Evolutionary conservation across 2,329 filamentous ascomycete genomes (phyloP), one percentile per base, ranked within the genome.

Genomic region (Fusarium udum): DNA sequence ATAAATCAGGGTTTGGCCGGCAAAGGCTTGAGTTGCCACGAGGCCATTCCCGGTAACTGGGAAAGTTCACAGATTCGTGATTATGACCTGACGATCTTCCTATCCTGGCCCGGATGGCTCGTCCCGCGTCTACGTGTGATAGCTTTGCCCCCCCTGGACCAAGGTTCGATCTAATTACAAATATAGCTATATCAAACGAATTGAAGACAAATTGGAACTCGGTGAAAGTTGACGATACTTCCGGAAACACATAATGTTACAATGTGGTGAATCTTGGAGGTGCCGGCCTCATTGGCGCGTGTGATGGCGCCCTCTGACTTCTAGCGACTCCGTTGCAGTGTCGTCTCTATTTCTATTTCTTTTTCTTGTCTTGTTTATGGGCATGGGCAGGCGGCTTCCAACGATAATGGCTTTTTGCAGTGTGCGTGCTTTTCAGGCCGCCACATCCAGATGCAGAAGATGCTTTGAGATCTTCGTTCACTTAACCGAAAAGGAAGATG

Each of bases 21-120:
- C 66, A 64, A 73, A 56, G 66, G 56, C 61, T 68, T 56, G 48
- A 36, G 52, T 31, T 63, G 59, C 69, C 70, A 70, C 58, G 69
- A 75, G 61, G 49, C 56, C 72, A 67, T 70, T 70, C 72, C 72
- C 51, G 69, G 58, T 70, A 65, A 52, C 52, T 53, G 69, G 72
- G 55, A 73, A 73, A 53, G 56, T 40, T 65, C 69, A 46, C 48
- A 36, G 37, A 52, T 52, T 40, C 36, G 45, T 72, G 39, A 64
- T 32, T 49, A 56, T 46, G 67, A 49, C 56, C 71, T 74, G 46
- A 58, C 56, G 63, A 74, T 72, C 67, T 46, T 67, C 18, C 51
- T 52, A 46, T 40, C 46, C 45, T 59, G 13, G 39, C 34, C 56
- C 48, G 42, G 32, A 62, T 63, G 67, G 71, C 46, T 64, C 39